Percentiles rank a stretch among this genome's conserved stretches.
These are phyloP conservation scores for Cucumis hystrix DNA, from an alignment of 306 rosid species.

Conservation along the genomic window DNA sequence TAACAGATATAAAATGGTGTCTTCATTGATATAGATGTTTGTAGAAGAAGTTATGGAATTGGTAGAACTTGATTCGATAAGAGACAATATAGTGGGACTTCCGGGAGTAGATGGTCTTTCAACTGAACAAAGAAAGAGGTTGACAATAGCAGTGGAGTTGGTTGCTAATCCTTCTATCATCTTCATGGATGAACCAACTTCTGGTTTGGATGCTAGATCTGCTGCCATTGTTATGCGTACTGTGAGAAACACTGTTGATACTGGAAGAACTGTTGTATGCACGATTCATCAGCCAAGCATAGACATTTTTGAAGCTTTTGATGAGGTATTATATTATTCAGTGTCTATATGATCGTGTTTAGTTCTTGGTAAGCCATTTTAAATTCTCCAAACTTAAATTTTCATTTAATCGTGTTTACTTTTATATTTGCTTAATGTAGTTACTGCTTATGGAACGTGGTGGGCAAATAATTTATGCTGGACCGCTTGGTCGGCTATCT, in stretches of 20 bases:
- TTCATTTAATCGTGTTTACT: neutral
- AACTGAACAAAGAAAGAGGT: slow-evolving; percentile 34
- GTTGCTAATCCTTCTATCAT: slow-evolving; percentile 38
- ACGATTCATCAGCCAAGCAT: slow-evolving; percentile 44
- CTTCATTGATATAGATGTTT: slow-evolving; percentile 18
- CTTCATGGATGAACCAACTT: slow-evolving; percentile 44
- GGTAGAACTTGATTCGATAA: slow-evolving; percentile 27
- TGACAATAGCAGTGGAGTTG: slow-evolving; percentile 37
- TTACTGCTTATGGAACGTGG: slow-evolving; percentile 27
- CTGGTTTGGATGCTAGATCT: slow-evolving; percentile 41
- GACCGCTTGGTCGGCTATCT: slow-evolving; percentile 28
- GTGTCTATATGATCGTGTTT: neutral
- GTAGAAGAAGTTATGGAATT: slow-evolving; percentile 33
- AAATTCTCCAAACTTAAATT: neutral
- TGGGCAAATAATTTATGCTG: slow-evolving; percentile 30
- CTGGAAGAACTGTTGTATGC: slow-evolving; percentile 37
- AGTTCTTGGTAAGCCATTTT: neutral
- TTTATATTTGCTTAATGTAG: slow-evolving; percentile 3
- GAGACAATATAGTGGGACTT: slow-evolving; percentile 28
- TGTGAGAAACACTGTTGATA: slow-evolving; percentile 33
- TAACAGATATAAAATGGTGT: neutral
- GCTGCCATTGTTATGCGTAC: slow-evolving; percentile 47
- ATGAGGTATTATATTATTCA: slow-evolving; percentile 29
- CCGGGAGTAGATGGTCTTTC: slow-evolving; percentile 39
- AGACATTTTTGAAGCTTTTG: slow-evolving; percentile 37